Conservation (phyloP, 2,329 filamentous ascomycete genomes). For the Exophiala dermatitidis region DNA sequence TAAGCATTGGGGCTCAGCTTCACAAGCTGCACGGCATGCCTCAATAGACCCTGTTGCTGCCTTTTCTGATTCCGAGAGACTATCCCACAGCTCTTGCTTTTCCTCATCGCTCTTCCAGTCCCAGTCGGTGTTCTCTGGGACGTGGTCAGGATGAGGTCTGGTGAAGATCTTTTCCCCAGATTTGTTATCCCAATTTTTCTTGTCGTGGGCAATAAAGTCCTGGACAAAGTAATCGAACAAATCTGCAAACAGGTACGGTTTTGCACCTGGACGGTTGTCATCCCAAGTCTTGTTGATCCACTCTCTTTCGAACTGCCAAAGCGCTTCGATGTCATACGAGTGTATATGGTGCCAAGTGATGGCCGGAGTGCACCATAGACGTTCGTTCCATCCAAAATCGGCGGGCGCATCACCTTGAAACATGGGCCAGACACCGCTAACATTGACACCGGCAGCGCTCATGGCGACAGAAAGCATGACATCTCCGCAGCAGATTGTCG, state of each 20-base stretch:
- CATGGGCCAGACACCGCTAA: conserved; percentile 22
- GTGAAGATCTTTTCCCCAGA: conserved; percentile 19
- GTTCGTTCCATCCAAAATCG: conserved; percentile 8
- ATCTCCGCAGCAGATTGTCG: conserved; percentile 22
- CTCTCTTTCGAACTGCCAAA: conserved; percentile 23
- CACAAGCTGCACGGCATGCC: conserved; percentile 13
- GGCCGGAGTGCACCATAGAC: conserved; percentile 17
- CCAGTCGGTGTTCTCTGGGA: conserved; percentile 19
- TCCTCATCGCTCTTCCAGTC: conserved; percentile 20
- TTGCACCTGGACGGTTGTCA: conserved; percentile 8
- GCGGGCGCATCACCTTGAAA: conserved; percentile 22
- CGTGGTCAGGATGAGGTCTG: conserved; percentile 11
- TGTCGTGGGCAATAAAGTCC: conserved; percentile 12
- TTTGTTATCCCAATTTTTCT: conserved; percentile 20
- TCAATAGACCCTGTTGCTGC: conserved; percentile 9
- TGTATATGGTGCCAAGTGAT: conserved; percentile 22
- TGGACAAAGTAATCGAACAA: conserved; percentile 18
- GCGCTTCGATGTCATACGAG: conserved; percentile 18
- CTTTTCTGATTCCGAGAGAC: conserved; percentile 12
- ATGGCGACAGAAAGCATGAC: conserved; percentile 23
- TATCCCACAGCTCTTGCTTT: conserved; percentile 16
- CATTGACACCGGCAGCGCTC: conserved; percentile 15
- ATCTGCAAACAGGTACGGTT: conserved; percentile 19
- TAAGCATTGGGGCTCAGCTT: conserved; percentile 14
- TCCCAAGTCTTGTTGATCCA: conserved; percentile 22